A percentile compares a stretch with the other conserved stretches of the same genome.
These are phyloP conservation scores for Periconia digitata DNA, from an alignment of 2,329 filamentous ascomycete species.

Conservation along the genomic window DNA sequence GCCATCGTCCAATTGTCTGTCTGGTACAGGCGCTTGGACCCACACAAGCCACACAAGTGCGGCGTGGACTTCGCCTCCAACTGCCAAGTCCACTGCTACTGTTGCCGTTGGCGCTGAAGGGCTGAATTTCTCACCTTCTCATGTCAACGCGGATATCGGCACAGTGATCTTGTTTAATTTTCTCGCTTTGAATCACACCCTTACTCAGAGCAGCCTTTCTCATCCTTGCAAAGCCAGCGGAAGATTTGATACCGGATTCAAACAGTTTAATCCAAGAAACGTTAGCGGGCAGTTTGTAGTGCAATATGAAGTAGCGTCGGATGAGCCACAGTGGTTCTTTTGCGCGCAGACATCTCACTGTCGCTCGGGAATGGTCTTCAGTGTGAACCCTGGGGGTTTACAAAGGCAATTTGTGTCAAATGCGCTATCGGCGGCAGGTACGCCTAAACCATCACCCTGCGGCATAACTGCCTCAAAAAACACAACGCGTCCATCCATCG, in stretches of 20 bases:
- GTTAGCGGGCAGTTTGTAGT: conserved; percentile 9
- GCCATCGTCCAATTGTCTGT: too few species aligned
- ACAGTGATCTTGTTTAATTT: conserved; percentile 15
- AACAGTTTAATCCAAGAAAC: conserved; percentile 11
- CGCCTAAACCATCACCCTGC: background rate
- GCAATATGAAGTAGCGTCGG: conserved; percentile 6
- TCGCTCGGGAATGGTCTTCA: conserved; percentile 14
- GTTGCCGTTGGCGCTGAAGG: conserved; percentile 12
- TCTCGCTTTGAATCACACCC: conserved; percentile 13
- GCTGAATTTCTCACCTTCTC: conserved; percentile 10
- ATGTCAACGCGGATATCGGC: conserved; percentile 10
- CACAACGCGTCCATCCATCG: too few species aligned
- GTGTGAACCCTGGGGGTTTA: conserved; percentile 9
- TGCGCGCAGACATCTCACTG: conserved; percentile 14
- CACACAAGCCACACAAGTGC: background rate
- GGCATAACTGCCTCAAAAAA: too few species aligned
- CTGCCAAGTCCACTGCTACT: background rate
- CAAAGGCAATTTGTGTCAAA: conserved; percentile 13
- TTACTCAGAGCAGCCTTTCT: conserved; percentile 10
- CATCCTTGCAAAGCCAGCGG: conserved; percentile 5
- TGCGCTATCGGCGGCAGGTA: conserved; percentile 1
- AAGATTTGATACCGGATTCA: conserved; percentile 8
- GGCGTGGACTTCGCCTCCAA: too few species aligned
- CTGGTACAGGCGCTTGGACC: too few species aligned
- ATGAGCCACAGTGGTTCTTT: conserved; percentile 16